A percentile compares a stretch with the other conserved stretches of the same genome.
Conservation (phyloP, 306 rosid species). For the Lagenaria siceraria region DNA sequence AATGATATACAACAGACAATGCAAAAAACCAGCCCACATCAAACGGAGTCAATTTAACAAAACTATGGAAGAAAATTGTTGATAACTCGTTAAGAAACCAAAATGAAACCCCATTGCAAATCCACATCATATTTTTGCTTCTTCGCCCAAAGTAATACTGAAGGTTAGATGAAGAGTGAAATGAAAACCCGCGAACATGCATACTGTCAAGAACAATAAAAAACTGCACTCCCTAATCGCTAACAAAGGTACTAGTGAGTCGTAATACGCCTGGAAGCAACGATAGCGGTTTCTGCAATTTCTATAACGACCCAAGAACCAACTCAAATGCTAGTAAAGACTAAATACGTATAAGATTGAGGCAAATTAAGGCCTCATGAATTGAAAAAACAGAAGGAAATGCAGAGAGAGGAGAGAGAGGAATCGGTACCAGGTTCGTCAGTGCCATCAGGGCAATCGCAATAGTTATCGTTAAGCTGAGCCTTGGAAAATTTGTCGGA, state of each 20-base stretch:
- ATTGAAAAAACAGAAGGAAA: neutral
- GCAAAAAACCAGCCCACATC: neutral
- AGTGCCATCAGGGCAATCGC: slow-evolving; percentile 91
- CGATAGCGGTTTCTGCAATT: neutral
- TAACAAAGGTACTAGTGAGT: neutral
- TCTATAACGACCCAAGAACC: neutral
- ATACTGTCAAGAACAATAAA: neutral
- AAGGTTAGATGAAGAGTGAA: neutral
- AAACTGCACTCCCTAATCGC: neutral
- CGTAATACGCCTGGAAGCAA: neutral
- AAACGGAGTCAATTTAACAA: neutral
- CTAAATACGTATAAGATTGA: neutral
- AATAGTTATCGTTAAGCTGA: slow-evolving; percentile 87
- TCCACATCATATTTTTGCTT: neutral
- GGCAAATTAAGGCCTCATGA: neutral
- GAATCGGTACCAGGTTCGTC: slow-evolving; percentile 75
- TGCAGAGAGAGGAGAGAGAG: neutral
- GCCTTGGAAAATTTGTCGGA: slow-evolving; percentile 54
- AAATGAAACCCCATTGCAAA: neutral
- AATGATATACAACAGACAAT: neutral
- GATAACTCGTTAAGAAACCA: neutral
- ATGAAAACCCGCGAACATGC: neutral
- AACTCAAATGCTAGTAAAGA: neutral
- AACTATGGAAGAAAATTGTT: neutral
- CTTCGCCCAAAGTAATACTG: neutral